Evolutionary conservation across 768 basidiomycete genomes (phyloP).

Genomic region (Cubamyces sp.): DNA sequence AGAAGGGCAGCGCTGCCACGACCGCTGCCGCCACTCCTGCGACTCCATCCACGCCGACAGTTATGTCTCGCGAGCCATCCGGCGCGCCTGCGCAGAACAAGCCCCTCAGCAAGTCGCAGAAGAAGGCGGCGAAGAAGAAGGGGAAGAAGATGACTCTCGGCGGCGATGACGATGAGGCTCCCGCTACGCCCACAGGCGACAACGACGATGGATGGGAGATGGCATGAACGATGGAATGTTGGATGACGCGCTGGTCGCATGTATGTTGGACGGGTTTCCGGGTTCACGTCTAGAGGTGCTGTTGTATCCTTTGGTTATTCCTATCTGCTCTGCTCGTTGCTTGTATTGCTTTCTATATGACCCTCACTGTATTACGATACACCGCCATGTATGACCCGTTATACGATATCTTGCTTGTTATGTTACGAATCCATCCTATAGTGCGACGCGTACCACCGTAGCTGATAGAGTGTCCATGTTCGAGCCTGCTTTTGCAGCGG

Average conservation of each 20-base stretch:
- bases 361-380: neutral
- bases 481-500: no score
- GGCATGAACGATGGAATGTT: neutral
- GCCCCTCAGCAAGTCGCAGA: conserved; percentile 15
- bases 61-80: conserved; percentile 26
- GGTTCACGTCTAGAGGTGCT: neutral
- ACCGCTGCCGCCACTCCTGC: conserved; percentile 11
- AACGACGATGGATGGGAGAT: conserved; percentile 8
- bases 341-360: neutral
- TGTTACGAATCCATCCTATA: neutral
- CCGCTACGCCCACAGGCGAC: conserved; percentile 6
- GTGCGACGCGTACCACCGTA: no score
- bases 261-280: conserved; percentile 4
- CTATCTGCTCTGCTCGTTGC: conserved; percentile 1
- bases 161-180: conserved; percentile 8
- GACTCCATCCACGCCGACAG: conserved; percentile 9
- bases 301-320: conserved; percentile 15
- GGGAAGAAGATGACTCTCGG: conserved; percentile 11
- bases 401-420: neutral
- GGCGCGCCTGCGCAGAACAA: conserved; percentile 10
- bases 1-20: conserved; percentile 21
- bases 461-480: no score
- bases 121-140: conserved; percentile 24
- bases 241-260: conserved; percentile 1
- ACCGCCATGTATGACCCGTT: neutral